Evolutionary conservation across 139 green algal genomes (phyloP), one percentile per base, ranked within the genome.

Genomic region (Astrephomene gubernaculifera): DNA sequence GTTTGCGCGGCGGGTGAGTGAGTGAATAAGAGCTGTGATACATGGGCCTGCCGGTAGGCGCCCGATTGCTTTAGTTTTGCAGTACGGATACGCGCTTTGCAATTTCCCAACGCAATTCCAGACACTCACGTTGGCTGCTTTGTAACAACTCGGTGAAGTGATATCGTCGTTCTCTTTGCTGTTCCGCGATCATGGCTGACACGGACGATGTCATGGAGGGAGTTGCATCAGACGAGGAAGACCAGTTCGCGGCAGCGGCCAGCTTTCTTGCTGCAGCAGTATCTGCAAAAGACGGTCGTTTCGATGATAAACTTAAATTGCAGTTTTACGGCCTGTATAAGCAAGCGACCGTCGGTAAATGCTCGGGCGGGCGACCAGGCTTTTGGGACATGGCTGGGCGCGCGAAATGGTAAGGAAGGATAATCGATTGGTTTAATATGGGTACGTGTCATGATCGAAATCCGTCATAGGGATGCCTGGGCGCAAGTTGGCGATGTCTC

Each of bases 381-480:
- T 86, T 86, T 57, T 86, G 79, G 79, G 79, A 86, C 35, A 3
- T 60, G 25, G 79, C 79, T 3, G 79, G 79, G 25, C 41, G 79
- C 10, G 79, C 79, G 9, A 86, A 86, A 57, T 86, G 79, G 79
- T 78, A 53, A 74, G 61, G 8, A 38, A 33, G 33, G 39, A n/a
- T 17, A 25, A 60, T 17, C 12, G 31, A 29, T 67, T 3, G 19
- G 3, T 31, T 31, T 31, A 4, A 22, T 29, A 2, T 49, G 2
- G 19, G 22, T 67, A 36, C 45, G 22, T 67, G 19, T 67, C 25
- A 61, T 39, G 12, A 10, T 44, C 22, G 1, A 43, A 24, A 49
- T 81, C 1, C 14, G 22, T 67, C 44, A n/a, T 7, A 88, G 83
- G 83, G 83, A 88, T 60, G 83, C 83, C 0, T 88, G 83, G 83